These are phyloP conservation scores for Diaporthe ampelina DNA, from an alignment of 2,329 filamentous ascomycete genomes.

Conservation along the genomic window DNA sequence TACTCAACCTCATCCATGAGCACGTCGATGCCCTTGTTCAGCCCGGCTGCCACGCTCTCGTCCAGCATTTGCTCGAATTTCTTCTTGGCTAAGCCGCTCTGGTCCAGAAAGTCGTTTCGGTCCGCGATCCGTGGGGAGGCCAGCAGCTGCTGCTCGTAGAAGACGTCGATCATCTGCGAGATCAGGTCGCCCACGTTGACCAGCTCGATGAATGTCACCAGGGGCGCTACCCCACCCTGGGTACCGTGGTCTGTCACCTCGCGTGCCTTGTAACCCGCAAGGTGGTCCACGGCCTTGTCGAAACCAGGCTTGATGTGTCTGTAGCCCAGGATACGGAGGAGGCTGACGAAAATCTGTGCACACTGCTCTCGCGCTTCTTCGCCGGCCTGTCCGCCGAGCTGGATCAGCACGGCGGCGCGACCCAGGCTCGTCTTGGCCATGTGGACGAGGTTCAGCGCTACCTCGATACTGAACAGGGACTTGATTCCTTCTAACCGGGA, in stretches of 20 bases:
- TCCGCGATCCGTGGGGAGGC: slow-evolving; percentile 86
- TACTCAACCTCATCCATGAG: slow-evolving; percentile 99
- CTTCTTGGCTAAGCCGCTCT: slow-evolving; percentile 94
- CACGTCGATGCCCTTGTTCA: slow-evolving; percentile 98
- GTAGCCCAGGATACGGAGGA: slow-evolving; percentile 87
- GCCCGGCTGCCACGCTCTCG: slow-evolving; percentile 92
- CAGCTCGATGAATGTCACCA: slow-evolving; percentile 95
- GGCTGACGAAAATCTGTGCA: slow-evolving; percentile 85
- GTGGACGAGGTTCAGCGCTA: slow-evolving; percentile 91
- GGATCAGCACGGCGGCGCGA: slow-evolving; percentile 85
- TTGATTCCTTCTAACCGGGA: slow-evolving; percentile 94
- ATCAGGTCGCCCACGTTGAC: slow-evolving; percentile 99
- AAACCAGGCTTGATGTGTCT: slow-evolving; percentile 94
- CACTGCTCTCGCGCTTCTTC: slow-evolving; percentile 91
- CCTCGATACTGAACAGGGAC: slow-evolving; percentile 95
- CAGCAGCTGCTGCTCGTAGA: slow-evolving; percentile 92
- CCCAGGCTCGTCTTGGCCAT: slow-evolving; percentile 90
- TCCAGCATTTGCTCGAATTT: slow-evolving; percentile 99
- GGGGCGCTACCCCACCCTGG: slow-evolving; percentile 81
- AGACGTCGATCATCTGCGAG: slow-evolving; percentile 98
- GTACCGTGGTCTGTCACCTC: slow-evolving; percentile 80
- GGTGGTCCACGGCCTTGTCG: slow-evolving; percentile 89
- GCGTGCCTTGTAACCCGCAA: slow-evolving; percentile 91
- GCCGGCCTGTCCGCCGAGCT: slow-evolving; percentile 83
- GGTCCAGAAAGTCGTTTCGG: slow-evolving; percentile 93